phyloP scores from a whole-genome alignment of 768 basidiomycete genomes.

The Chiua virens region DNA sequence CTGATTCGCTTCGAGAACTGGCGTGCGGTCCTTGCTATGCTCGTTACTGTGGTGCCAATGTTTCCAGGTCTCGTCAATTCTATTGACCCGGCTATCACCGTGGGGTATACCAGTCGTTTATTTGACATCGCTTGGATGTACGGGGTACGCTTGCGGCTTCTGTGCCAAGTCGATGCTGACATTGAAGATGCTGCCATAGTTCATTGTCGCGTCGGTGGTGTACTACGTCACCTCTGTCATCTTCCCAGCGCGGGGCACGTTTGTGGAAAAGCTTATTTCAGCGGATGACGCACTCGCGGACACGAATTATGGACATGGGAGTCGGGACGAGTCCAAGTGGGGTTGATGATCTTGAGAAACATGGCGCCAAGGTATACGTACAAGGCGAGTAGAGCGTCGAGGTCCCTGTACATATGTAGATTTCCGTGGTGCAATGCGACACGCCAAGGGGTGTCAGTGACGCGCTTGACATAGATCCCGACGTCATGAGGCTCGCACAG shows the following conservation, averaged over 20 bases:
- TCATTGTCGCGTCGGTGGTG: slow-evolving; percentile 27
- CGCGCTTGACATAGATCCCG: too few relatives aligned
- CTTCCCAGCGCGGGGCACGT: slow-evolving; percentile 32
- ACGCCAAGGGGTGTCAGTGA: too few relatives aligned
- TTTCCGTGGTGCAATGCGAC: too few relatives aligned
- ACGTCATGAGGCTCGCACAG: too few relatives aligned
- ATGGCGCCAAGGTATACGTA: background rate
- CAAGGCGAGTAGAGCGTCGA: background rate
- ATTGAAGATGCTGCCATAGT: slow-evolving; percentile 10
- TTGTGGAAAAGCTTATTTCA: slow-evolving; percentile 27
- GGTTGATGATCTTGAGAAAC: slow-evolving; percentile 6
- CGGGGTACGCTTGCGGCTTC: slow-evolving; percentile 49
- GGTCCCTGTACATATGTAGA: background rate
- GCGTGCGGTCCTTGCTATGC: slow-evolving; percentile 67
- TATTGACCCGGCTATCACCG: slow-evolving; percentile 64
- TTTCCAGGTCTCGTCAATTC: slow-evolving; percentile 77
- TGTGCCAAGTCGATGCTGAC: background rate
- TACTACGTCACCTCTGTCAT: slow-evolving; percentile 31
- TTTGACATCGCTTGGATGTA: slow-evolving; percentile 80
- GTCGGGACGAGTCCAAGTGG: background rate
- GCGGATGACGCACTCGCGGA: slow-evolving; percentile 20
- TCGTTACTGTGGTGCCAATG: slow-evolving; percentile 67
- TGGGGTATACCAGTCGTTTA: slow-evolving; percentile 57
- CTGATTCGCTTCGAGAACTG: slow-evolving; percentile 58
- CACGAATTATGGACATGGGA: background rate